Base-by-base conservation (phyloP, 179 eudicot species). In the Amaranthus tricolor region DNA sequence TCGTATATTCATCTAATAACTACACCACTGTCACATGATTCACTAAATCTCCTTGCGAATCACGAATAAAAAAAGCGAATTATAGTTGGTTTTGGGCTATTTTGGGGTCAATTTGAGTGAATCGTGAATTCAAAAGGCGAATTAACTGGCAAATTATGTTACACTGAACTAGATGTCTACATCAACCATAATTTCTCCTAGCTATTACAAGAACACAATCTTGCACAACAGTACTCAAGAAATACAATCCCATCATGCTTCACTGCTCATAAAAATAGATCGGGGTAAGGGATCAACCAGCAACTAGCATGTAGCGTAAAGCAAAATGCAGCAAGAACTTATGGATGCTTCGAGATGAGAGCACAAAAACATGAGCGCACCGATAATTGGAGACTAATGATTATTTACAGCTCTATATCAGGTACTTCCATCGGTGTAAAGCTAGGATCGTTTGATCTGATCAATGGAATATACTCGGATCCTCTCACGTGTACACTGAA, bases 401-500 rank as follows among this genome's bases (percentile, higher is more conserved):
- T 76, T 82, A 73, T 56, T 78, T 49, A 82, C 68, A 82, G 81
- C 58, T 91, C 96, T 56, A 84, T 52, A 63, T 85, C 96, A 6
- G 89, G 61, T 64, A 83, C 82, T 54, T 92, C 92, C 84, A 94
- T 68, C 77, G 88, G 70, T 13, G 90, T 68, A 73, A 80, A 90
- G 84, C 86, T 86, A 57, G 89, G 70, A 74, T 79, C 95, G 62
- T 71, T 85, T 7, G 87, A 83, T 80, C 97, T 97, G 55, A 90
- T 87, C 74, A 86, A 57, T 3, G 97, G 99, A 56, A 90, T 86
- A 74, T 89, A 89, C 75, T 95, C 99, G 3, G 97, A 95, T 76
- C 97, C 96, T 87, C 99, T 89, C 74, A 95, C 97, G 66, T 86
- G 99, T 61, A 93, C 99, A 58, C 97, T 87, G 67, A 82, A 95